Evolutionary conservation across 2,329 filamentous ascomycete genomes (phyloP), one percentile per base, ranked within the genome.

Genomic region (Fusarium tuaranense): DNA sequence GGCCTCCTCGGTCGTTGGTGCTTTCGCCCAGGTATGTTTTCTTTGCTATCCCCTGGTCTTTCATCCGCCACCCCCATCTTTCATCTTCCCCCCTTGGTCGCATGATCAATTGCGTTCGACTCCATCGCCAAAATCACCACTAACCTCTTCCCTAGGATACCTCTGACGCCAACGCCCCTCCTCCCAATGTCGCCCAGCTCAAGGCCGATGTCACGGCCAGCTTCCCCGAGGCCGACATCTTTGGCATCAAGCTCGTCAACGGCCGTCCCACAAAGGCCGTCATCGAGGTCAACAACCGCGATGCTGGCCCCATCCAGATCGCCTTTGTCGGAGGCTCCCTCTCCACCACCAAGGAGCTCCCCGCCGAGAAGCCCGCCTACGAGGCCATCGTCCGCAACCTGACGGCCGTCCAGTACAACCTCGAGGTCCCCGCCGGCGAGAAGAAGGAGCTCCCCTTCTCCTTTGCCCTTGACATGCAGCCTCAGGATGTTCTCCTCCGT

Each of bases 201-300:
- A 90, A 91, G 73, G 91, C 93, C 82, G 89, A 92, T 65, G 85
- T 92, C 78, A 88, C 88, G 76, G 89, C 92, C 69, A 87, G 87
- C 82, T 90, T 91, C 87, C 85, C 90, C 84, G 87, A 92, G 81
- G 83, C 92, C 86, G 94, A 97, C 87, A 92, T 97, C 84, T 97
- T 98, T 78, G 97, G 96, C 79, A 92, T 98, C 78, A 98, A 97
- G 90, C 92, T 98, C 78, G 90, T 98, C 87, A 99, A 99, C 83
- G 95, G 95, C 80, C 92, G 93, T 76, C 91, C 95, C 48, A 98
- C 95, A 74, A 91, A 94, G 83, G 93, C 95, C 39, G 85, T 97
- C 64, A 86, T 99, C 78, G 92, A 95, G 80, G 88, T 99, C 82
- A 90, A 88, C 83, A 99, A 99, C 88, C 88, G 94, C 72, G 97